phyloP scores from a whole-genome alignment of 805 yeast genomes.

The Komagataella mondaviorum region DNA sequence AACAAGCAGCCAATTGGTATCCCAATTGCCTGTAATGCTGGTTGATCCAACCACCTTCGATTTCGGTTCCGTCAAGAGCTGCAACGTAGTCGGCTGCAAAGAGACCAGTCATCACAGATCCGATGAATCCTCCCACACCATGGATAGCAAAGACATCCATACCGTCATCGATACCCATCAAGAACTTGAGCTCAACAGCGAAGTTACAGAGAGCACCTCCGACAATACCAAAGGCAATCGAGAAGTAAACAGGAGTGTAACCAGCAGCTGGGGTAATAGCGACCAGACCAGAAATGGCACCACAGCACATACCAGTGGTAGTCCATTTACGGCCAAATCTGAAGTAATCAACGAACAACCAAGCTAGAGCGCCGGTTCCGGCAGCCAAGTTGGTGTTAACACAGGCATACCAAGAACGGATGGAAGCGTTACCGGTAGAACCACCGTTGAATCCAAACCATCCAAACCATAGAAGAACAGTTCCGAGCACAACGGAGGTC shows the following conservation, averaged over 20 bases:
- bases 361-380: constrained; percentile 81
- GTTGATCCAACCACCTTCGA: constrained; percentile 81
- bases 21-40: constrained; percentile 76
- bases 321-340: constrained; percentile 80
- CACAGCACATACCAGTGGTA: constrained; percentile 87
- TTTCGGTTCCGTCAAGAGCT: constrained; percentile 62
- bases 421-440: constrained; percentile 84
- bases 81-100: constrained; percentile 89
- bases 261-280: constrained; percentile 98
- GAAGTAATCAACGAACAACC: constrained; percentile 86
- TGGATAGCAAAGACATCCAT: constrained; percentile 89
- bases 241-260: constrained; percentile 82
- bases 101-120: constrained; percentile 76
- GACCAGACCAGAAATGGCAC: constrained; percentile 87
- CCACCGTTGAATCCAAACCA: constrained; percentile 99
- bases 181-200: constrained; percentile 68
- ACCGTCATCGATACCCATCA: constrained; percentile 80
- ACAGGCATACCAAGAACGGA: constrained; percentile 91
- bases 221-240: constrained; percentile 72
- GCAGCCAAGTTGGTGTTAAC: constrained; percentile 93
- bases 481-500: constrained; percentile 81
- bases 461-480: constrained; percentile 93
- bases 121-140: constrained; percentile 86
- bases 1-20: constrained; percentile 72
- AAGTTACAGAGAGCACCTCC: constrained; percentile 71